These are phyloP conservation scores for Agaricus blazei DNA, from an alignment of 768 basidiomycete genomes.

Conservation along the genomic window DNA sequence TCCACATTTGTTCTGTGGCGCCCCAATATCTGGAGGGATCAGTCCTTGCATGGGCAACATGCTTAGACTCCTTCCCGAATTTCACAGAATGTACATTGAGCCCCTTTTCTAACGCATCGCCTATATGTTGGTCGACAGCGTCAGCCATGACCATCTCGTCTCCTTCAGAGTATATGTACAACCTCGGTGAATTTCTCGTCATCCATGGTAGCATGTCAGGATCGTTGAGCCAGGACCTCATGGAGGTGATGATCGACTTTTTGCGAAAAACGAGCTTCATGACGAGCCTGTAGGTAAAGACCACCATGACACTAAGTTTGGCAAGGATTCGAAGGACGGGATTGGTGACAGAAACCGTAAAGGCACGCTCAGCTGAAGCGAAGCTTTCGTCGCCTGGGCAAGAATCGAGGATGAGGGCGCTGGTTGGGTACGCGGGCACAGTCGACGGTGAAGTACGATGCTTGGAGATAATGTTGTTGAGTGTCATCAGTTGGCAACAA, in stretches of 20 bases:
- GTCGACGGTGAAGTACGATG: slow-evolving; percentile 10
- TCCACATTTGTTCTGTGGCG: slow-evolving; percentile 32
- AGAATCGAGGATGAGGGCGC: slow-evolving; percentile 40
- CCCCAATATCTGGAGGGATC: slow-evolving; percentile 42
- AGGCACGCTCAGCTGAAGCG: slow-evolving; percentile 22
- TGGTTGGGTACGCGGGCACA: slow-evolving; percentile 14
- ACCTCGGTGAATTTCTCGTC: slow-evolving; percentile 29
- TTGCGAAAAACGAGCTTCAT: slow-evolving; percentile 18
- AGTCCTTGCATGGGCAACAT: slow-evolving; percentile 41
- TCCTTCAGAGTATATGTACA: slow-evolving; percentile 40
- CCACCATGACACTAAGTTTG: slow-evolving; percentile 20
- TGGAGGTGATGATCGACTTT: slow-evolving; percentile 16
- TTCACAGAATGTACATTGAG: slow-evolving; percentile 26
- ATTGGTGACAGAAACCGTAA: slow-evolving; percentile 25
- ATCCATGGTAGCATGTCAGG: slow-evolving; percentile 33
- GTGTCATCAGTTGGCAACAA: slow-evolving; percentile 27
- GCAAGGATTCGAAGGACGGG: slow-evolving; percentile 21
- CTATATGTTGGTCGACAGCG: slow-evolving; percentile 33
- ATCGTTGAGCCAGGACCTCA: slow-evolving; percentile 24
- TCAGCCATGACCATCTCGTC: slow-evolving; percentile 34
- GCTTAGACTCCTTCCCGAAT: slow-evolving; percentile 33
- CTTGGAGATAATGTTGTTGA: slow-evolving; percentile 27
- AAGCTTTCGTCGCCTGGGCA: slow-evolving; percentile 34
- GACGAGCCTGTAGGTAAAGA: slow-evolving; percentile 20
- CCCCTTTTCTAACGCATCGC: slow-evolving; percentile 24